These are phyloP conservation scores for Neckera pumila DNA, from an alignment of 225 moss, liverwort and hornwort species.

Conservation along the genomic window DNA sequence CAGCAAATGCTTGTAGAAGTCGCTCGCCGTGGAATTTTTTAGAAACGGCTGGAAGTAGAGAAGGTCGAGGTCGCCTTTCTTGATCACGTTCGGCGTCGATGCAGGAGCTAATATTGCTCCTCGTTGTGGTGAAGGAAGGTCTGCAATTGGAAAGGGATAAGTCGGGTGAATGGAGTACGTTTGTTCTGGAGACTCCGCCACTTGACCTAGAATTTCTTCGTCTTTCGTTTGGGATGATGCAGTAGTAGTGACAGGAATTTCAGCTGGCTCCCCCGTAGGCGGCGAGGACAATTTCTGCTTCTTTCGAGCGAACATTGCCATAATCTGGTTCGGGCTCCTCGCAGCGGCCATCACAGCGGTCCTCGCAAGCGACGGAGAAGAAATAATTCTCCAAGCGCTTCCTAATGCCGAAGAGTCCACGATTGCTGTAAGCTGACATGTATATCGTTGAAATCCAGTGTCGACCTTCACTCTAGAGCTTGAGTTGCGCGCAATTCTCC, in stretches of 20 bases:
- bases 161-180: slow-evolving; percentile 21
- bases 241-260: background rate
- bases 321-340: slow-evolving; percentile 16
- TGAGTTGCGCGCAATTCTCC: background rate
- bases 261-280: background rate
- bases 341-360: background rate
- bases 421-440: background rate
- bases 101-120: background rate
- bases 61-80: slow-evolving; percentile 37
- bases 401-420: background rate
- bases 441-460: background rate
- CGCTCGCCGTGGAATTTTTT: background rate
- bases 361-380: background rate
- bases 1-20: slow-evolving; percentile 25
- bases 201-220: background rate
- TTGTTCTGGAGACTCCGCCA: background rate
- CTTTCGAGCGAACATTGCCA: slow-evolving; percentile 30
- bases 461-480: background rate
- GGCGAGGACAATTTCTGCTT: slow-evolving; percentile 16
- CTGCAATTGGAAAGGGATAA: slow-evolving; percentile 37
- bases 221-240: background rate
- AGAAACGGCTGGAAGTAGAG: slow-evolving; percentile 34
- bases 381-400: background rate
- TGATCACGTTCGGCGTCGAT: slow-evolving; percentile 14
- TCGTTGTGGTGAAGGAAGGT: background rate